phyloP scores from a whole-genome alignment of 345 rosid genomes.

The Hibiscus trionum region DNA sequence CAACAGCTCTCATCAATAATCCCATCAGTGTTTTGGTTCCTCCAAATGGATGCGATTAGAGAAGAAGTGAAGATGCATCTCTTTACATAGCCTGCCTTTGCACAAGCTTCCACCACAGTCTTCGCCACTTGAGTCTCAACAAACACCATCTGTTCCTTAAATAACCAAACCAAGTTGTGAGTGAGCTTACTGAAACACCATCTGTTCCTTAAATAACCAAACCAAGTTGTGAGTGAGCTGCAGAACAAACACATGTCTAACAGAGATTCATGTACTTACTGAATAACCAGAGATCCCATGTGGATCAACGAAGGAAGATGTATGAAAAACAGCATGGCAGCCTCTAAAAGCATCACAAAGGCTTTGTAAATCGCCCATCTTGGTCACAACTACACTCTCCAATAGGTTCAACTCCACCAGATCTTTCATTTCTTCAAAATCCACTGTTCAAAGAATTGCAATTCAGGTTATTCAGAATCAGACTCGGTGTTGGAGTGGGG shows the following conservation, averaged over 20 bases:
- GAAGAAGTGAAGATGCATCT: constrained; percentile 38
- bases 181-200: constrained; percentile 14
- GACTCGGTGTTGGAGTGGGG: not conserved
- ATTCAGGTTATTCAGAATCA: not conserved
- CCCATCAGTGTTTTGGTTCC: not conserved
- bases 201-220: constrained; percentile 20
- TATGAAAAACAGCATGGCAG: constrained; percentile 38
- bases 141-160: constrained; percentile 30
- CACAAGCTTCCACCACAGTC: constrained; percentile 37
- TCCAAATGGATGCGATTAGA: constrained; percentile 35
- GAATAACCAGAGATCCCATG: constrained; percentile 35
- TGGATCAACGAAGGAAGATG: constrained; percentile 37
- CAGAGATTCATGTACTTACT: constrained; percentile 5
- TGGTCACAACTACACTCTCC: constrained; percentile 29
- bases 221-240: too few species aligned
- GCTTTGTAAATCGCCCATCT: constrained; percentile 20
- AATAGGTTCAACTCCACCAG: constrained; percentile 17
- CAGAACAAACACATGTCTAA: too few species aligned
- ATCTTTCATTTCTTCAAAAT: constrained; percentile 21
- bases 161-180: not conserved
- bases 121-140: constrained; percentile 28
- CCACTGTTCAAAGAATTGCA: constrained; percentile 10
- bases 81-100: constrained; percentile 23
- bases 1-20: constrained; percentile 23
- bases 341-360: constrained; percentile 35